A percentile compares a stretch with the other conserved stretches of the same genome.
phyloP scores from a whole-genome alignment of 1,139 yeast genomes.

The Yamadazyma atlantica region DNA sequence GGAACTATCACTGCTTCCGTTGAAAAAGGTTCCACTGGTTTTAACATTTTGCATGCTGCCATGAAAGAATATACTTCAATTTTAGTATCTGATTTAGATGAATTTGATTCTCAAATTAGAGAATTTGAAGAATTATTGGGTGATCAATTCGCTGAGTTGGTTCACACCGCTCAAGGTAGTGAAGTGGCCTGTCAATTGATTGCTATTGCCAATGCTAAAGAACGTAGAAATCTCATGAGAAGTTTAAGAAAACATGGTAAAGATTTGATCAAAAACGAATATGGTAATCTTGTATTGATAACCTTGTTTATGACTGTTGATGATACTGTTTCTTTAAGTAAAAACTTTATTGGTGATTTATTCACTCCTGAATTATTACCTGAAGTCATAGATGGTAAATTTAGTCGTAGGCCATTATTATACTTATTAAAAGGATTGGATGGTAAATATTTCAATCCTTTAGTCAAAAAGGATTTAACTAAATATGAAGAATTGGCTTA shows the following conservation, averaged over 20 bases:
- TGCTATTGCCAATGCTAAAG: slow-evolving; percentile 87
- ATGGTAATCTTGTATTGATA: slow-evolving; percentile 79
- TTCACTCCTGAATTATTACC: slow-evolving; percentile 55
- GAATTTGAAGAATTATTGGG: slow-evolving; percentile 81
- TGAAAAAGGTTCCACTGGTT: slow-evolving; percentile 94
- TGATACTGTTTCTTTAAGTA: slow-evolving; percentile 82
- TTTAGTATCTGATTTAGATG: slow-evolving; percentile 49
- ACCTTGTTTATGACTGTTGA: slow-evolving; percentile 85
- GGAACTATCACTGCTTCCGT: slow-evolving; percentile 90
- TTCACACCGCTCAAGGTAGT: slow-evolving; percentile 91
- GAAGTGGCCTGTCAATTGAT: slow-evolving; percentile 83
- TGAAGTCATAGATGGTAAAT: slow-evolving; percentile 66
- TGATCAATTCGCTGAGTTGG: slow-evolving; percentile 92
- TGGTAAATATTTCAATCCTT: slow-evolving; percentile 80
- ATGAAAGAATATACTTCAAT: slow-evolving; percentile 85
- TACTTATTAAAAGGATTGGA: slow-evolving; percentile 78
- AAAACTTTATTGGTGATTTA: slow-evolving; percentile 65
- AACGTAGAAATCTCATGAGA: slow-evolving; percentile 77
- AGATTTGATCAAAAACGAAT: slow-evolving; percentile 77
- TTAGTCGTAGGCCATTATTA: slow-evolving; percentile 85
- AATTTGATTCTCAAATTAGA: slow-evolving; percentile 60
- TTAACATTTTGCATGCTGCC: slow-evolving; percentile 94
- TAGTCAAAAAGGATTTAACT: slow-evolving; percentile 57
- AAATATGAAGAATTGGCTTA: slow-evolving; percentile 65
- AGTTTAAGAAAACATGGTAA: slow-evolving; percentile 71